Evolutionary conservation across 176 grass and related monocot genomes (phyloP).

Genomic region (Saccharum spontaneum): DNA sequence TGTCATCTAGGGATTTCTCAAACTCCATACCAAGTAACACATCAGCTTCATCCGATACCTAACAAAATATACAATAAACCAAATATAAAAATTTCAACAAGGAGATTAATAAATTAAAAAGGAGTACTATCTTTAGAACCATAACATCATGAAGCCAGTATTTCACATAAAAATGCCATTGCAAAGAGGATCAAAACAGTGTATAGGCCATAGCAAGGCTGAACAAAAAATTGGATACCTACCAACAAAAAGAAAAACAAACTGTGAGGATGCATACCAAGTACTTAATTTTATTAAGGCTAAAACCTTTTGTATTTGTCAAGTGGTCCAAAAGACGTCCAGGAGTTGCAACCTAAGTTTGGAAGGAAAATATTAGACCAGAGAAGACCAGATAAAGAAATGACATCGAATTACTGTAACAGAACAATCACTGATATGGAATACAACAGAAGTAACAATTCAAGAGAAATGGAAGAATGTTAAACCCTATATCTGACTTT

Average conservation of each 20-base stretch:
- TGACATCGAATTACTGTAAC: conserved; percentile 4
- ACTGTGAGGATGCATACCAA: conserved; percentile 46
- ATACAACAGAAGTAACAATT: background rate
- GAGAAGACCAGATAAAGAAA: conserved; percentile 9
- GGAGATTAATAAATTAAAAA: background rate
- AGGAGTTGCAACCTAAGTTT: conserved; percentile 74
- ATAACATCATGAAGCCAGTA: background rate
- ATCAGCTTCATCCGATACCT: conserved; percentile 89
- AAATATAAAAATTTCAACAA: background rate
- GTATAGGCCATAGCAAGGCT: background rate
- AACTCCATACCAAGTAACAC: conserved; percentile 82
- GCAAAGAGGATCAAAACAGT: background rate
- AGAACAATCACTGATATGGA: background rate
- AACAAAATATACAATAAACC: conserved; percentile 15
- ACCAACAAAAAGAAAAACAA: background rate
- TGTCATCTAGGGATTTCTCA: conserved; percentile 79
- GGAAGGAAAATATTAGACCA: conserved; percentile 19
- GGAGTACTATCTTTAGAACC: too few relatives aligned
- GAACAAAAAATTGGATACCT: background rate
- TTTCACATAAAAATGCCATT: too few relatives aligned
- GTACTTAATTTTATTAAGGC: conserved; percentile 69
- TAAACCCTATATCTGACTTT: background rate
- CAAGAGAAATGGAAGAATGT: background rate
- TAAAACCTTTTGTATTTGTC: conserved; percentile 81
- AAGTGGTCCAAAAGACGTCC: conserved; percentile 80